A percentile compares a stretch with the other conserved stretches of the same genome.
Evolutionary conservation across 2,329 filamentous ascomycete species (phyloP).

Genomic region (Arthroderma sp.): DNA sequence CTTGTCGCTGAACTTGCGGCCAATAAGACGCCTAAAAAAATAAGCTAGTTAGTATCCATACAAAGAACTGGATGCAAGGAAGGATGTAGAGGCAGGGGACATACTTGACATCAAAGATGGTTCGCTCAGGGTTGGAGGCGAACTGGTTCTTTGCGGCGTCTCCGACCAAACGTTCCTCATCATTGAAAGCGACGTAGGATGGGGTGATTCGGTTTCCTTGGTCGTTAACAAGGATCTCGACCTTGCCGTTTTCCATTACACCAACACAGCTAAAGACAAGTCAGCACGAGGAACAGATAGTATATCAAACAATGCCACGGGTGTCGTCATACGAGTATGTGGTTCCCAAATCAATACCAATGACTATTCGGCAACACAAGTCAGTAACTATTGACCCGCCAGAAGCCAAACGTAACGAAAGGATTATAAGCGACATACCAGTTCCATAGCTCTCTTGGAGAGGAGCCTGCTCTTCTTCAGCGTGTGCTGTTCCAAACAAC

Average conservation of each 20-base stretch:
- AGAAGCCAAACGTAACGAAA: not conserved
- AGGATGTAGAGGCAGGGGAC: conserved; percentile 20
- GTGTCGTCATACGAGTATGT: conserved; percentile 47
- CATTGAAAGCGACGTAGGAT: conserved; percentile 91
- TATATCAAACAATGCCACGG: not conserved
- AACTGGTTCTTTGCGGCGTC: conserved; percentile 97
- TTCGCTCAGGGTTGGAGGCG: conserved; percentile 61
- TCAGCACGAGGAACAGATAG: conserved; percentile 8
- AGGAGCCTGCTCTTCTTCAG: conserved; percentile 55
- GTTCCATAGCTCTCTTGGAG: conserved; percentile 64
- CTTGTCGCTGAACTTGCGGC: conserved; percentile 69
- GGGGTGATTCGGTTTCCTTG: conserved; percentile 94
- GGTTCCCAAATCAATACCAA: conserved; percentile 91
- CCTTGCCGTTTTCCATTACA: conserved; percentile 92
- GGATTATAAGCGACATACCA: conserved; percentile 27
- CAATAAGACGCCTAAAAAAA: conserved; percentile 58
- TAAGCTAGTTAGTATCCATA: not conserved
- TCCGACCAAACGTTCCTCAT: conserved; percentile 91
- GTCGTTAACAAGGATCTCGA: conserved; percentile 92
- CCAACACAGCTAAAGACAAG: conserved; percentile 62
- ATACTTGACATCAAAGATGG: conserved; percentile 74
- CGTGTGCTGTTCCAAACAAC: conserved; percentile 63
- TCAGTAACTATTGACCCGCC: conserved; percentile 8
- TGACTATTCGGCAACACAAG: conserved; percentile 41
- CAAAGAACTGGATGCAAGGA: not conserved